Conservation (phyloP, 306 rosid species). For the Medicago ruthenica region DNA sequence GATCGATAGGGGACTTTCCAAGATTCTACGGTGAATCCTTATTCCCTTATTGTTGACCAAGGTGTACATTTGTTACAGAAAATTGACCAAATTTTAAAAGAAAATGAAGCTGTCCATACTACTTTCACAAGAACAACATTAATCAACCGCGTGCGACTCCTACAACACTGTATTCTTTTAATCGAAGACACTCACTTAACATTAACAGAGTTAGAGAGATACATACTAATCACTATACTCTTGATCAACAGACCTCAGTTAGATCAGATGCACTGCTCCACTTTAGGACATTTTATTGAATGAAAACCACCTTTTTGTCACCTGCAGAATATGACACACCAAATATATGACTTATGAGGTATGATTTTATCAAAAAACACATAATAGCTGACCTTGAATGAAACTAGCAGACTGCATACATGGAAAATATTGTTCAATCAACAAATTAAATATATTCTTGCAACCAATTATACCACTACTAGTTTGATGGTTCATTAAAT, state of each 20-base stretch:
- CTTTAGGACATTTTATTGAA: not conserved
- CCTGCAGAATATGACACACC: not conserved
- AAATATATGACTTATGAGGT: not conserved
- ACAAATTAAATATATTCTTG: slow-evolving; percentile 7
- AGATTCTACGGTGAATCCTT: not conserved
- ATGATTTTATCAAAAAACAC: not conserved
- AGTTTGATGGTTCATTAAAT: not conserved
- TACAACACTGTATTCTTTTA: not conserved
- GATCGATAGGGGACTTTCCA: too few species aligned
- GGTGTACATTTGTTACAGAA: not conserved
- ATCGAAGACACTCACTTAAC: not conserved
- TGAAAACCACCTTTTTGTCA: not conserved
- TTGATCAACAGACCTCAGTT: slow-evolving; percentile 5
- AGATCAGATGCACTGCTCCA: not conserved
- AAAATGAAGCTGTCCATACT: not conserved
- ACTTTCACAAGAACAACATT: not conserved
- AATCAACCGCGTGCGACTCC: not conserved
- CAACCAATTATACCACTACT: not conserved
- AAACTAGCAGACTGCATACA: not conserved
- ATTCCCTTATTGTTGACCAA: not conserved
- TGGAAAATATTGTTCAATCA: not conserved
- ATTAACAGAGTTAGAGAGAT: not conserved
- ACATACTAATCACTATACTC: not conserved
- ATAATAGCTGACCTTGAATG: not conserved
- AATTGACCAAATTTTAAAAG: not conserved